Evolutionary conservation across 2,329 filamentous ascomycete species (phyloP), one percentile per base, ranked within the genome.

Genomic region (Sarocladium oryzae): DNA sequence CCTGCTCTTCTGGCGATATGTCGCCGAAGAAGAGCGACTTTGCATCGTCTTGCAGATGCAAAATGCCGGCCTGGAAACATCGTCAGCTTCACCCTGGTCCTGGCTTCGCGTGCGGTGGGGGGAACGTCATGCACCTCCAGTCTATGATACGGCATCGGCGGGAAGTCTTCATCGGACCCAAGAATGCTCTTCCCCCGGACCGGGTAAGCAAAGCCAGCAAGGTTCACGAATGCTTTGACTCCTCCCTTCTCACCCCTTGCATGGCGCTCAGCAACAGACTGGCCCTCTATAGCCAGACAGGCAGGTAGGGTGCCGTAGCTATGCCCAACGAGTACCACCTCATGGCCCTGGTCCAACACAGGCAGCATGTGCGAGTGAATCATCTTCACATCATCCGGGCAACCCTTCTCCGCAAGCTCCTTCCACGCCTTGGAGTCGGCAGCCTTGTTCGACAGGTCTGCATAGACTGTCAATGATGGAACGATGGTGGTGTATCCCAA

Each of bases 21-120:
- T 48, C 43, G 21, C 43, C 33, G 43, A 28, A 48, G 28, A 48
- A 48, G 8, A 48, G 43, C 13, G 43, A 26, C n/a, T 48, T 48
- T 13, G 43, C 28, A 5, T 24, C 43, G 10, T 48, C 43, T 13
- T 32, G 24, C 9, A 48, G 24, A 4, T 21, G 26, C 16, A 48
- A 16, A 10, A 48, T 33, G n/a, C 26, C 43, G n/a, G 8, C 43
- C 43, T 48, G 26, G 9, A 13, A 43, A 15, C 8, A 7, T 20
- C 6, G 13, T 40, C 37, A 30, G 23, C 18, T 11, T 24, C 37
- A 11, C 24, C 40, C 13, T 30, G 28, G 28, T 30, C 13, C 7
- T 7, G 13, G 7, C 13, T 30, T 30, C 28, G 13, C 28, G 28
- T 20, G 37, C 7, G 6, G 37, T 21, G n/a, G 37, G 37, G 9